Evolutionary conservation across 2,329 filamentous ascomycete species (phyloP).

Genomic region (Colletotrichum coccodes): DNA sequence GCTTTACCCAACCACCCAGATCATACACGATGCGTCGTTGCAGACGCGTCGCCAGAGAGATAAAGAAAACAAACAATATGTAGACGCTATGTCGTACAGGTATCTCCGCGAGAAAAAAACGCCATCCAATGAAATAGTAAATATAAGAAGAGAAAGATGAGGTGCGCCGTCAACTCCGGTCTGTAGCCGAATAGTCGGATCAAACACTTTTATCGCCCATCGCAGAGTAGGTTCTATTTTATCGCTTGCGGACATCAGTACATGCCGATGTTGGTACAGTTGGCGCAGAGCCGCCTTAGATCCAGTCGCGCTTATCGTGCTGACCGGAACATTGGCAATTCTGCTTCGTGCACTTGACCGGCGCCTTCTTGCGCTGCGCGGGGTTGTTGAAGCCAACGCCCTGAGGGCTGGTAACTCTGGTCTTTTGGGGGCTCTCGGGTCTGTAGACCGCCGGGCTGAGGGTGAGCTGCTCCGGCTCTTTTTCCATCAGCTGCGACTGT

Average conservation of each 20-base stretch:
- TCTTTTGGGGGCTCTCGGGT: constrained; percentile 47
- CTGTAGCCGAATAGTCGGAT: constrained; percentile 6
- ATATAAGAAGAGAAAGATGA: constrained; percentile 28
- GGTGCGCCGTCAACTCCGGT: constrained; percentile 31
- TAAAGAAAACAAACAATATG: constrained; percentile 31
- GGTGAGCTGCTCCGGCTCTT: constrained; percentile 46
- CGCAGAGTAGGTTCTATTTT: not conserved
- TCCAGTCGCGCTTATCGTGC: constrained; percentile 42
- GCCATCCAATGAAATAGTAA: constrained; percentile 32
- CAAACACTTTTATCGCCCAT: constrained; percentile 30
- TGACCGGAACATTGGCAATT: constrained; percentile 32
- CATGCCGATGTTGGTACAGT: constrained; percentile 26
- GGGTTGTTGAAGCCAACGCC: constrained; percentile 52
- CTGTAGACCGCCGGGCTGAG: constrained; percentile 65
- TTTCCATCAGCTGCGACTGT: constrained; percentile 22
- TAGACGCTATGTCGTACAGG: constrained; percentile 33
- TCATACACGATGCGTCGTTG: constrained; percentile 11
- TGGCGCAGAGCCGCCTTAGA: constrained; percentile 35
- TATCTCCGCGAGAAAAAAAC: constrained; percentile 32
- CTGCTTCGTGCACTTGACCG: constrained; percentile 31
- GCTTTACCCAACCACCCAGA: not conserved
- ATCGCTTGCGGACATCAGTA: constrained; percentile 33
- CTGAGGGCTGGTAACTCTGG: constrained; percentile 53
- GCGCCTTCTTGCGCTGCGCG: constrained; percentile 26
- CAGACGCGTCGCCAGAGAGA: constrained; percentile 8